Evolutionary conservation across 2,329 filamentous ascomycete genomes (phyloP), one percentile per base, ranked within the genome.

Genomic region (Alternaria infectoria): DNA sequence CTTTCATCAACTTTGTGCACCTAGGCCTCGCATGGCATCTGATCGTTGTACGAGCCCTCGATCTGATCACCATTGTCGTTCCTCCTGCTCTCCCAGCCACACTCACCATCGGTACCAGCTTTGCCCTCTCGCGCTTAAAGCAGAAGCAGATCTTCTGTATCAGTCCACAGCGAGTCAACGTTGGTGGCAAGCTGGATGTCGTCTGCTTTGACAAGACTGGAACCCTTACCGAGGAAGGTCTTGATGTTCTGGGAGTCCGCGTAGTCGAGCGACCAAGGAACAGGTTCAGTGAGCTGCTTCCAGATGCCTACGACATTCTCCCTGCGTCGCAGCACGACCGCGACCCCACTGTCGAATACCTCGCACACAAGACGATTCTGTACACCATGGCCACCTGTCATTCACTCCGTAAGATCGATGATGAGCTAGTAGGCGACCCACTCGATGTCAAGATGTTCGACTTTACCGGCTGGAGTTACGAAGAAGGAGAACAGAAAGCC

Each of bases 171-270:
- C 88, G 96, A 73, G 95, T 99, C 60, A 99, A 98, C 74, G 93
- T 99, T 6, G 96, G 92, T 15, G 96, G 96, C 54, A 98, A 98
- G 80, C 83, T 99, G 5, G 96, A 99, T 76, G 88, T 98, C 11
- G 92, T 99, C 82, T 97, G 95, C 80, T 99, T 99, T 69, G 96
- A 99, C 82, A 99, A 99, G 82, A 99, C 96, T 0, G 96, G 96
- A n/a, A 99, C 96, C 0, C 83, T 99, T 57, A 99, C 96, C 0
- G 96, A 98, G 80, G 96, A 99, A 78, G 96, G 96, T 0, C 83
- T 99, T 45, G 96, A 99, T 78, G 93, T 99, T 17, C 86, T 99
- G 12, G 96, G 96, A 12, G 89, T 97, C 19, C 89, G 93, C 32
- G 89, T 96, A 7, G 93, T 93, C 10, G 88, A 91, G 59, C 84